A percentile compares a stretch with the other conserved stretches of the same genome.
Conservation (phyloP, 2,329 filamentous ascomycete genomes). For the Venturiaceae sp. region DNA sequence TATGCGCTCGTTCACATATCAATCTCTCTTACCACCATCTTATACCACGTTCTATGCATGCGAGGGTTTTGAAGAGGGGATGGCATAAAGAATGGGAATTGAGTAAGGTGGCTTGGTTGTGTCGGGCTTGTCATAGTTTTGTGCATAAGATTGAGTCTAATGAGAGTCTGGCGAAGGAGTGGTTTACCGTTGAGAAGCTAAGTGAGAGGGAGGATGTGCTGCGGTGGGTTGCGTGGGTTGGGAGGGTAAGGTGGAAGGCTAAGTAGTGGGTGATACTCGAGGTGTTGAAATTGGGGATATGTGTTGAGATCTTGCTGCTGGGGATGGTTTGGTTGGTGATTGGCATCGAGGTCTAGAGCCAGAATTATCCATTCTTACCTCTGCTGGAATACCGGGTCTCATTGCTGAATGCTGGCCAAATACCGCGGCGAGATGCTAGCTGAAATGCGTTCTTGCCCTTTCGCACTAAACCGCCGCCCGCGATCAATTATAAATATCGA, state of each 20-base stretch:
- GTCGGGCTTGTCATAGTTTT: slow-evolving; percentile 72
- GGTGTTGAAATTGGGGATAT: too few relatives aligned
- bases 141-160: slow-evolving; percentile 68
- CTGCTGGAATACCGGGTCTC: too few relatives aligned
- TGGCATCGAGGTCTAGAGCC: too few relatives aligned
- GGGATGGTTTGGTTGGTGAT: too few relatives aligned
- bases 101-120: slow-evolving; percentile 69
- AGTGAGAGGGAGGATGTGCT: slow-evolving; percentile 61
- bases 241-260: slow-evolving; percentile 64
- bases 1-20: slow-evolving; percentile 67
- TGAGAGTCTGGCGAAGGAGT: slow-evolving; percentile 66
- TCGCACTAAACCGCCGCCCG: too few relatives aligned
- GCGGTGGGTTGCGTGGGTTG: slow-evolving; percentile 64
- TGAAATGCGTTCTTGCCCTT: too few relatives aligned
- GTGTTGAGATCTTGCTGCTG: too few relatives aligned
- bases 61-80: slow-evolving; percentile 63
- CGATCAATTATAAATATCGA: too few relatives aligned
- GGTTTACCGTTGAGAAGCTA: slow-evolving; percentile 63
- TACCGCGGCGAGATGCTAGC: too few relatives aligned
- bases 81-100: slow-evolving; percentile 70
- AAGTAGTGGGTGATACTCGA: slow-evolving; percentile 29
- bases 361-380: too few relatives aligned
- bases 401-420: too few relatives aligned
- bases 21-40: slow-evolving; percentile 76
- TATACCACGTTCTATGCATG: slow-evolving; percentile 70